These are phyloP conservation scores for Linnemannia hyalina DNA, from an alignment of 192 early-diverging fungal species.

Conservation along the genomic window DNA sequence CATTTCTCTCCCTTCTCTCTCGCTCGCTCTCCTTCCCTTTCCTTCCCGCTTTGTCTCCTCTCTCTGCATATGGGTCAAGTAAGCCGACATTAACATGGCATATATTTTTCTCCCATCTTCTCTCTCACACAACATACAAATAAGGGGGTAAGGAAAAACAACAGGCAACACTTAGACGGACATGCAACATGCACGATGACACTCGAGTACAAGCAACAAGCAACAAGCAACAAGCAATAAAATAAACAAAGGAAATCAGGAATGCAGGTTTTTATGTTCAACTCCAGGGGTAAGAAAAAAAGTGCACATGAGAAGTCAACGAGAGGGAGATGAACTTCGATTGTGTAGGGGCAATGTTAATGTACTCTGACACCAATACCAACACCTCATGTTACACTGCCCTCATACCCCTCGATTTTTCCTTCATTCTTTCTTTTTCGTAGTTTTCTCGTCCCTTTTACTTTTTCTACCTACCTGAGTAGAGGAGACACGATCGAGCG, in stretches of 20 bases:
- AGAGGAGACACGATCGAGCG: not conserved
- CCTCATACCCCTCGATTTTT: not conserved
- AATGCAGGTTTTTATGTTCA: not conserved
- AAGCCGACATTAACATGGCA: not conserved
- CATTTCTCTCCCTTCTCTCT: not conserved
- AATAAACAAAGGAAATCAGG: not conserved
- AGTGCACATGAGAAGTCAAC: not conserved
- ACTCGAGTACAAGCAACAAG: not conserved
- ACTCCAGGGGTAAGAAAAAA: not conserved
- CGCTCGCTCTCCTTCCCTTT: not conserved
- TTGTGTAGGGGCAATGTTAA: not conserved
- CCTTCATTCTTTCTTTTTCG: not conserved
- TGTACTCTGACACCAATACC: not conserved
- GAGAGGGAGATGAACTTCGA: not conserved
- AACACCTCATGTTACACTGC: not conserved
- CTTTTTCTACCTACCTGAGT: not conserved
- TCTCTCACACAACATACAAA: not conserved
- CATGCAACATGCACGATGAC: not conserved
- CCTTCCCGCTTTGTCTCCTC: not conserved
- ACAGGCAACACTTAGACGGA: not conserved
- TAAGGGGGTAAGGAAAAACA: not conserved
- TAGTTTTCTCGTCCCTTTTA: not conserved
- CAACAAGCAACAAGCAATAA: not conserved
- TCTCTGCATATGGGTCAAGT: slow-evolving; percentile 10
- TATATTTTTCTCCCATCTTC: not conserved